phyloP scores from a whole-genome alignment of 2,329 filamentous ascomycete genomes.

The Aureobasidium sp. region DNA sequence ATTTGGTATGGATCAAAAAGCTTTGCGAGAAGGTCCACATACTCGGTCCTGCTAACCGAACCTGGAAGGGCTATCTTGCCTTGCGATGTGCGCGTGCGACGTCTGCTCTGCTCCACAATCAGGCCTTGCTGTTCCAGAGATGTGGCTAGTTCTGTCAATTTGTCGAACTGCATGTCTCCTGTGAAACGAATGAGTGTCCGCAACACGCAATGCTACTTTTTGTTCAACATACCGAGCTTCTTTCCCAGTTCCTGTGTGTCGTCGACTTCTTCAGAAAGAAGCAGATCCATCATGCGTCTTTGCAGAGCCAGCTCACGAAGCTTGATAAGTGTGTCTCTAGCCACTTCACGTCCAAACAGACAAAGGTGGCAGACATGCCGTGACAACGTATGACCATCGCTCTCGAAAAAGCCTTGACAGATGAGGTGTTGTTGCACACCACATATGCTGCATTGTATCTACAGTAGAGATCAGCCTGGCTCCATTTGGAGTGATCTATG shows the following conservation, averaged over 20 bases:
- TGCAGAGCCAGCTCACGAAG: neutral
- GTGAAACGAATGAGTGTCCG: neutral
- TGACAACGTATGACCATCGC: slow-evolving; percentile 30
- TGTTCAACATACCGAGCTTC: neutral
- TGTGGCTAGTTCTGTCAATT: neutral
- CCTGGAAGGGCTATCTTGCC: neutral
- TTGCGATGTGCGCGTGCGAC: slow-evolving; percentile 1
- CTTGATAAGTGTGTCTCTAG: neutral
- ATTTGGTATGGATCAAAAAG: neutral
- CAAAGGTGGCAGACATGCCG: slow-evolving; percentile 39
- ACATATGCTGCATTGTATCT: slow-evolving; percentile 37
- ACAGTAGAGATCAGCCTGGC: neutral
- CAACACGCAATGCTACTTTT: neutral
- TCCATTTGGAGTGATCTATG: too few relatives aligned
- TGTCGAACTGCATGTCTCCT: neutral
- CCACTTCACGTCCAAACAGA: slow-evolving; percentile 25
- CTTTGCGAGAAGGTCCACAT: neutral
- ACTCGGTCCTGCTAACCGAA: neutral
- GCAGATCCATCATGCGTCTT: neutral
- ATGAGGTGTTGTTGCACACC: slow-evolving; percentile 34
- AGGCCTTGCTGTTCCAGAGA: neutral
- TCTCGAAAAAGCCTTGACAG: slow-evolving; percentile 35
- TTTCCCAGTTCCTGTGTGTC: neutral
- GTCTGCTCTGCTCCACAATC: neutral
- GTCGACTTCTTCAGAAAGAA: neutral